Base-by-base conservation (phyloP, 2,329 filamentous ascomycete species). In the Botrytis medusae region DNA sequence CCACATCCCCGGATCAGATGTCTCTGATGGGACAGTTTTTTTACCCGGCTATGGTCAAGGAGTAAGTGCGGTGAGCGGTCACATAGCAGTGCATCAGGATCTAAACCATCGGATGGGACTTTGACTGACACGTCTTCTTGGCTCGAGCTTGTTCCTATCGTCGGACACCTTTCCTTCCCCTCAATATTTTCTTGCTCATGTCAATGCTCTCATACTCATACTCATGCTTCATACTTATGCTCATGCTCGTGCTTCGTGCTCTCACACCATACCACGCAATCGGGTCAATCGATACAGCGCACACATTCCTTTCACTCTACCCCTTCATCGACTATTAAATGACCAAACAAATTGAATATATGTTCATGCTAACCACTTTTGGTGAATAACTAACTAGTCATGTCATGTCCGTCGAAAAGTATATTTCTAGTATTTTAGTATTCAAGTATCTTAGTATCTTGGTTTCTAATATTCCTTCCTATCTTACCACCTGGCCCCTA, bases 41-140 rank as follows among this genome's bases (percentile, higher is more conserved):
- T 37, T 68, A 68, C 71, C 62, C 48, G 71, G 62, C 63, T 68
- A 59, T 59, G 48, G 71, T 40, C 25, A 44, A 46, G 16, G 46
- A 59, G 34, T 70, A 71, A 48, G 54, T 71, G 42, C 48, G 71
- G 71, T 72, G 62, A 68, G 48, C 62, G 57, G 65, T 72, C 71
- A 72, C 62, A 72, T 63, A 48, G 57, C 57, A 63, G 60, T 16
- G 37, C 60, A 63, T 57, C 34, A 57, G 37, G 22, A 46, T 40
- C 64, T 54, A 20, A 67, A 34, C n/a, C 32, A 57, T 60, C 62
- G 54, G 65, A 57, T 68, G 48, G 20, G 65, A 57, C n/a, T 57
- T 9, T 22, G 48, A 68, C 32, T 68, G 48, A 68, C 65, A 68
- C 65, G 65, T 68, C 65, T 68, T 42, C 64, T 68, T 68, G 64